phyloP scores from a whole-genome alignment of 2,329 filamentous ascomycete genomes.

The Chaetomium sp. region DNA sequence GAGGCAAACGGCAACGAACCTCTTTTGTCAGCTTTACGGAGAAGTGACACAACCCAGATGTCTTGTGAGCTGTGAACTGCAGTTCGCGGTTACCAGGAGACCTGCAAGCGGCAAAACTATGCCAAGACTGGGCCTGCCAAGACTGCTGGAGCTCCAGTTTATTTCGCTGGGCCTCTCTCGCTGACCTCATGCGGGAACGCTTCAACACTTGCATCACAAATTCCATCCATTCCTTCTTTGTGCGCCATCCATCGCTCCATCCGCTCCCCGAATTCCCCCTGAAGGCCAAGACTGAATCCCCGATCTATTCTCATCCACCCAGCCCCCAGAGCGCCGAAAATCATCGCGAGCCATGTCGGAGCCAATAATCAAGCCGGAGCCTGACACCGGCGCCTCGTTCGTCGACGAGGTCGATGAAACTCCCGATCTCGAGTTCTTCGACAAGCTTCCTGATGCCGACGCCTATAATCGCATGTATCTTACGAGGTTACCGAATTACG shows the following conservation, averaged over 20 bases:
- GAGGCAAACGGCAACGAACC: no score
- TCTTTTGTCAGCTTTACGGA: no score
- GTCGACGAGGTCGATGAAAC: slow-evolving; percentile 63
- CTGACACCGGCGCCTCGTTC: slow-evolving; percentile 35
- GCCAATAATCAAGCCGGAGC: slow-evolving; percentile 39
- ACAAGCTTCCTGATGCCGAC: slow-evolving; percentile 29
- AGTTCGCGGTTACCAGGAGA: no score
- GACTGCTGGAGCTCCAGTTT: background rate
- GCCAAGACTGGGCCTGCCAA: background rate
- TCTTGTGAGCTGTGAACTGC: no score
- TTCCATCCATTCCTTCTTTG: background rate
- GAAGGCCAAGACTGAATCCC: background rate
- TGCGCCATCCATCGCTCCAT: background rate
- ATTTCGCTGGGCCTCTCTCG: background rate
- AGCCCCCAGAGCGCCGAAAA: background rate
- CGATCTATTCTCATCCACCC: background rate
- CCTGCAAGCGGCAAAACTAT: background rate
- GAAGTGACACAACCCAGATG: no score
- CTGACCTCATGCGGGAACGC: background rate
- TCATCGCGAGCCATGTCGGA: slow-evolving; percentile 17
- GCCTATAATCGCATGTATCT: slow-evolving; percentile 55
- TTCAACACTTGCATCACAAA: background rate
- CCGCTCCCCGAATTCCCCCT: background rate
- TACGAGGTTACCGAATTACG: slow-evolving; percentile 68
- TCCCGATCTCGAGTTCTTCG: slow-evolving; percentile 55